Conservation (phyloP, 2,329 filamentous ascomycete genomes). For the Ceratocystis destructans region DNA sequence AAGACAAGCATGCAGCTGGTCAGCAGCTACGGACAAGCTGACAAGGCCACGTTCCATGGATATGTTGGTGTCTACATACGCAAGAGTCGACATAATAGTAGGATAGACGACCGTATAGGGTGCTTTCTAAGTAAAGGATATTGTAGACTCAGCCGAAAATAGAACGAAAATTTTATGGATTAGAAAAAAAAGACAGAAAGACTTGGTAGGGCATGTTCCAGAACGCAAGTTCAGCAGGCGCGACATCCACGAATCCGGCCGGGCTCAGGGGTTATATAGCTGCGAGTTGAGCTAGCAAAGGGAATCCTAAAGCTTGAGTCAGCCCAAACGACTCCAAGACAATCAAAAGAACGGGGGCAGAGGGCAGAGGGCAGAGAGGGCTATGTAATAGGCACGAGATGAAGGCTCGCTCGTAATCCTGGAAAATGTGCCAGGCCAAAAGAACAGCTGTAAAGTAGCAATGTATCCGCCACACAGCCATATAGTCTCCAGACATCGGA, state of each 20-base stretch:
- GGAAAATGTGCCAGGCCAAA: neutral
- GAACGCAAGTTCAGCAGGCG: neutral
- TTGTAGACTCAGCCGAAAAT: neutral
- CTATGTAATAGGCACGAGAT: neutral
- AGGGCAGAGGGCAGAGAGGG: neutral
- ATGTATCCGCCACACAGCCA: neutral
- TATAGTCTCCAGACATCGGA: no score
- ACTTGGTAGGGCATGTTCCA: neutral
- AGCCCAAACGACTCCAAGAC: neutral
- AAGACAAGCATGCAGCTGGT: neutral
- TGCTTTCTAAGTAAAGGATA: no score
- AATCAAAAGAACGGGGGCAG: neutral
- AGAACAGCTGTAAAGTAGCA: neutral
- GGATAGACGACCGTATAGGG: neutral
- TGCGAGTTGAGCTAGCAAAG: neutral
- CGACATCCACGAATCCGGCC: neutral
- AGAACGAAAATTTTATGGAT: neutral
- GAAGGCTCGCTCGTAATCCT: neutral
- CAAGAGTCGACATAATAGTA: neutral
- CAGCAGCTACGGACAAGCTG: neutral
- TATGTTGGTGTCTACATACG: neutral
- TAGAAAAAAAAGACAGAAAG: neutral
- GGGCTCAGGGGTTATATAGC: neutral
- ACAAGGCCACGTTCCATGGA: neutral
- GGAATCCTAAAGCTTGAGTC: constrained; percentile 1